These are phyloP conservation scores for Xerocomus potaroensis DNA, from an alignment of 768 basidiomycete genomes.

Conservation along the genomic window DNA sequence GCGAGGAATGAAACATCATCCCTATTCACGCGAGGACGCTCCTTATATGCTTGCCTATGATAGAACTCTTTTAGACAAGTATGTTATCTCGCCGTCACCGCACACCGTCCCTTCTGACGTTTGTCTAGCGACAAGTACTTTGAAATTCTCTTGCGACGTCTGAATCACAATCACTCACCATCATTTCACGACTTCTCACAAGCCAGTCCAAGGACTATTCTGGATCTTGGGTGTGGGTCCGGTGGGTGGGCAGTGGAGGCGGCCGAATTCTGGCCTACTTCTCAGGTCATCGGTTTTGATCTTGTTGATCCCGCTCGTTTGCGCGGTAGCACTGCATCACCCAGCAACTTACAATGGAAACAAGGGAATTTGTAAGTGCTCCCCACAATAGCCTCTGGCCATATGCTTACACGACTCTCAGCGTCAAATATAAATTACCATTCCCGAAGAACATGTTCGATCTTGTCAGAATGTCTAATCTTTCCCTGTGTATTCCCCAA, in stretches of 20 bases:
- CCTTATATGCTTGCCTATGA: conserved; percentile 70
- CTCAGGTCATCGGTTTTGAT: conserved; percentile 63
- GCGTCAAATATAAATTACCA: conserved; percentile 54
- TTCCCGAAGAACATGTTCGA: conserved; percentile 64
- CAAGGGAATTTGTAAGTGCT: conserved; percentile 65
- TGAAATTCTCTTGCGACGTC: conserved; percentile 48
- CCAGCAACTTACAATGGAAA: conserved; percentile 44
- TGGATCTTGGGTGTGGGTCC: conserved; percentile 75
- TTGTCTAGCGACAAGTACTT: conserved; percentile 55
- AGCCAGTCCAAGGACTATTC: conserved; percentile 48
- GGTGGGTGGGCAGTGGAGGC: conserved; percentile 68
- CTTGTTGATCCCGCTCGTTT: conserved; percentile 40
- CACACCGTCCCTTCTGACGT: conserved; percentile 9
- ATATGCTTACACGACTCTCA: conserved; percentile 25
- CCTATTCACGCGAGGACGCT: conserved; percentile 43
- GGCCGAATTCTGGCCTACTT: conserved; percentile 54
- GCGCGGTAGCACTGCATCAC: conserved; percentile 34
- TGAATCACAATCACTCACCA: conserved; percentile 51
- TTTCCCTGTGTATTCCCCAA: conserved; percentile 57
- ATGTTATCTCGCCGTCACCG: conserved; percentile 19
- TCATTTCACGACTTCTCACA: conserved; percentile 54
- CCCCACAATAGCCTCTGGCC: neutral
- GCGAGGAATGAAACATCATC: conserved; percentile 48
- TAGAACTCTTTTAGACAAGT: conserved; percentile 55
- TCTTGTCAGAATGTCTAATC: conserved; percentile 68